Conservation (phyloP, 2,329 filamentous ascomycete genomes). For the Pseudopyricularia cyperi region DNA sequence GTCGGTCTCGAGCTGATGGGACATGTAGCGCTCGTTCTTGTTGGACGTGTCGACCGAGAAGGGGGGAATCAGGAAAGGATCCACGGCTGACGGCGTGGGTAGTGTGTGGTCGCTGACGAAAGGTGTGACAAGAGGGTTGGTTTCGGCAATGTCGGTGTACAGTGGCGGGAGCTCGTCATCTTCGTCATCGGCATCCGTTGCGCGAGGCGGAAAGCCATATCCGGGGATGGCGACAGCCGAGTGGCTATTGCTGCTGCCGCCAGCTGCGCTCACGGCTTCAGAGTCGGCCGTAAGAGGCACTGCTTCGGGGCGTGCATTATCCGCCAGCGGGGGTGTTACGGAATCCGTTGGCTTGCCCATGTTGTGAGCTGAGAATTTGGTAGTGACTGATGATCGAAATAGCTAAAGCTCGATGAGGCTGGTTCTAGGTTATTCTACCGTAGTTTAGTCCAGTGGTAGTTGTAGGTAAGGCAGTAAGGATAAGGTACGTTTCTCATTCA, state of each 20-base stretch:
- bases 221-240: neutral
- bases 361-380: neutral
- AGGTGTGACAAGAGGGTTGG: neutral
- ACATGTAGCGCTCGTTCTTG: slow-evolving; percentile 28
- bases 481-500: no score
- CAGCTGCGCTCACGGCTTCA: neutral
- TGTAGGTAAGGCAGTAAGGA: no score
- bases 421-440: no score
- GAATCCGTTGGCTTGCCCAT: neutral
- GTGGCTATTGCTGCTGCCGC: neutral
- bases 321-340: neutral
- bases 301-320: neutral
- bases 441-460: no score
- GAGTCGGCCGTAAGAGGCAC: neutral
- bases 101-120: slow-evolving; percentile 4
- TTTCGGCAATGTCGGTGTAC: slow-evolving; percentile 23
- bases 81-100: slow-evolving; percentile 2
- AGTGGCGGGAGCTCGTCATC: slow-evolving; percentile 30
- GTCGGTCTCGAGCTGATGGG: slow-evolving; percentile 13
- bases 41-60: slow-evolving; percentile 16
- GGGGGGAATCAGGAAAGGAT: slow-evolving; percentile 4
- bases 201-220: neutral
- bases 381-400: neutral
- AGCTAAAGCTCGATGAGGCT: no score
- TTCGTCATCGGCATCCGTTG: slow-evolving; percentile 11